Evolutionary conservation across 371 early-diverging fungal genomes (phyloP), one percentile per base, ranked within the genome.

Genomic region (Rhizopus sp.): DNA sequence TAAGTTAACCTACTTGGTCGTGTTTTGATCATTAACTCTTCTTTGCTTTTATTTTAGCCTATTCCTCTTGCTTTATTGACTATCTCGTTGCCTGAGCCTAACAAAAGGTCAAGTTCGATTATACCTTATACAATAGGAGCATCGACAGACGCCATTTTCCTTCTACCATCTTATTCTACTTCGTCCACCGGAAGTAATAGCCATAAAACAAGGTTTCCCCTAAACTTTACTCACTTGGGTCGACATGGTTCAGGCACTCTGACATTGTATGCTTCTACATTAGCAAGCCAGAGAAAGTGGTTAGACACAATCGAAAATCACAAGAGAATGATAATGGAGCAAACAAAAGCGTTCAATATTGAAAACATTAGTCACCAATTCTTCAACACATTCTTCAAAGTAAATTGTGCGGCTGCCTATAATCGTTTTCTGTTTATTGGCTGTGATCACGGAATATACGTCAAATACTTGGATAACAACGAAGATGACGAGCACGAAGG

Each of bases 281-380:
- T 80, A 15, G 86, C 88, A 0, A 91, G 87, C 52, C 82, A 91
- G 23, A 81, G 80, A 50, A 83, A 92, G 56, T 95, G 95, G 95
- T 69, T 87, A 39, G 89, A 92, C 52, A 86, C 85, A 56, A 88
- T 94, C 41, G 84, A 87, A 58, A 81, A 84, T 53, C 89, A 91
- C 67, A 78, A 46, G 12, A 17, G 46, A 23, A 29, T 7, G 7
- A 49, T 90, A 34, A 82, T 70, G 61, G 78, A 73, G 45, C 73
- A 81, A 56, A 62, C 71, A 59, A 64, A 72, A 60, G 73, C 80
- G 50, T 80, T 89, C 68, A 88, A 89, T 53, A 72, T 86, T 37
- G 60, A 67, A 37, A 47, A 57, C 4, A 47, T 71, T 33, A 60
- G 48, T 29, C 53, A 62, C 45, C 53, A 55, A 16, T 68, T 60